Evolutionary conservation across 768 basidiomycete species (phyloP).

Genomic region (Boletus subparvulus): DNA sequence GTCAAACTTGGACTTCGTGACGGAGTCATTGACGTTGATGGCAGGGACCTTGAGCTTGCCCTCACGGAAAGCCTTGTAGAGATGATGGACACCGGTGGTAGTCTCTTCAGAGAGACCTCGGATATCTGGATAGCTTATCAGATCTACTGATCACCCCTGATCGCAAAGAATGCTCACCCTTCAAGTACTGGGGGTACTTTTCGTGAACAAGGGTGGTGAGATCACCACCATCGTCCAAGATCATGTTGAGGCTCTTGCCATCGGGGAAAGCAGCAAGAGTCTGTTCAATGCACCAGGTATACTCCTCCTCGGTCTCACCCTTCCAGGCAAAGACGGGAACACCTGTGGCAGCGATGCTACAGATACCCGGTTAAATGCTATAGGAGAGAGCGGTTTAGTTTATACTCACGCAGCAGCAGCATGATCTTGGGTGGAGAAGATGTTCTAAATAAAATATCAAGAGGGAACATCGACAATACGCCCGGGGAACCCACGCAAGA

Average conservation of each 20-base stretch:
- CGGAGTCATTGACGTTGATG: slow-evolving; percentile 99
- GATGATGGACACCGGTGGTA: slow-evolving; percentile 98
- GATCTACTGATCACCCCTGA: neutral
- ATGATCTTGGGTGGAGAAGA: slow-evolving; percentile 99
- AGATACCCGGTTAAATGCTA: slow-evolving; percentile 1
- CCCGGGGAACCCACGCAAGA: slow-evolving; percentile 69
- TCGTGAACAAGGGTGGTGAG: slow-evolving; percentile 93
- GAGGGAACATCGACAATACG: neutral
- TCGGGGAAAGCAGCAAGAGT: slow-evolving; percentile 84
- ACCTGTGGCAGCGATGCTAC: slow-evolving; percentile 93
- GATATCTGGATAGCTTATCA: slow-evolving; percentile 52
- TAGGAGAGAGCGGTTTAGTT: neutral
- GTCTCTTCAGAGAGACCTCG: slow-evolving; percentile 98
- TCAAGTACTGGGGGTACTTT: slow-evolving; percentile 89
- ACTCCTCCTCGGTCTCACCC: slow-evolving; percentile 99
- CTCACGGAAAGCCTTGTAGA: slow-evolving; percentile 97
- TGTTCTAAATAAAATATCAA: slow-evolving; percentile 61
- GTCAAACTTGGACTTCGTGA: slow-evolving; percentile 99
- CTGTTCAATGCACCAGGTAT: slow-evolving; percentile 97
- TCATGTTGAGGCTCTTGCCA: slow-evolving; percentile 92
- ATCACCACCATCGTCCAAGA: slow-evolving; percentile 98
- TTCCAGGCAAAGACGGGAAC: slow-evolving; percentile 99
- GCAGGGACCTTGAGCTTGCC: slow-evolving; percentile 96
- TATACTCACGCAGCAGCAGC: slow-evolving; percentile 87
- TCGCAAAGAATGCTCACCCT: slow-evolving; percentile 41